Percentiles rank a stretch among this genome's conserved stretches.
Conservation (phyloP, 192 early-diverging fungal species). For the Coemansia brasiliensis region DNA sequence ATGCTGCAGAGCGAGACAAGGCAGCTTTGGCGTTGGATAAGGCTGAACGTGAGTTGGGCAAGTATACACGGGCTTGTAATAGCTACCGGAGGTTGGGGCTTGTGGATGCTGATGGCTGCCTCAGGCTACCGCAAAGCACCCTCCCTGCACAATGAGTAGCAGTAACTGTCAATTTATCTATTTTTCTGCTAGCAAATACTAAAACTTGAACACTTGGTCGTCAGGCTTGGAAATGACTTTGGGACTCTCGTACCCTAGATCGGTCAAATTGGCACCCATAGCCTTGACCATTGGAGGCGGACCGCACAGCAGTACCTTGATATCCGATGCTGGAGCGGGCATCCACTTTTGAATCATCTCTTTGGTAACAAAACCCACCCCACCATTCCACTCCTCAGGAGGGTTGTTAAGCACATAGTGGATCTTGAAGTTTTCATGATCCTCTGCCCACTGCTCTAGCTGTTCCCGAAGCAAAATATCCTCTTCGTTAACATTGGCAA, state of each 20-base stretch:
- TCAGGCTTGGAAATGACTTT: conserved; percentile 76
- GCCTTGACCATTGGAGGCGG: conserved; percentile 87
- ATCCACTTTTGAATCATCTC: conserved; percentile 75
- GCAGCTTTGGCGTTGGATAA: conserved; percentile 17
- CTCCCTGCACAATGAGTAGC: not conserved
- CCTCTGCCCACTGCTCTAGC: conserved; percentile 70
- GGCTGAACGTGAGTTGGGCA: conserved; percentile 32
- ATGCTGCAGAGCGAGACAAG: conserved; percentile 14
- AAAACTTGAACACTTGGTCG: conserved; percentile 91
- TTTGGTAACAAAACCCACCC: conserved; percentile 82
- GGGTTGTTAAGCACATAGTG: conserved; percentile 83
- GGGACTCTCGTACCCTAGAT: conserved; percentile 79
- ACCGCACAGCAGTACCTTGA: conserved; percentile 90
- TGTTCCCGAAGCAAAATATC: conserved; percentile 87
- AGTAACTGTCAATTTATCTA: not conserved
- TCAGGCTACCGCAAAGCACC: conserved; percentile 16
- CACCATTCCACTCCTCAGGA: conserved; percentile 77
- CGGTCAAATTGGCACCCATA: conserved; percentile 68
- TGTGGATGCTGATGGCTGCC: conserved; percentile 23
- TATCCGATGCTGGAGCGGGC: conserved; percentile 71
- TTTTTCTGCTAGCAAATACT: conserved; percentile 8
- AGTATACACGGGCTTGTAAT: conserved; percentile 27
- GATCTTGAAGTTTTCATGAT: conserved; percentile 78
- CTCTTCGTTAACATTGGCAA: conserved; percentile 85
- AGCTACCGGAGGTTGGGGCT: conserved; percentile 22